Evolutionary conservation across 1,139 yeast species (phyloP), one percentile per base, ranked within the genome.

Genomic region (Sugiyamaella xylanicola): DNA sequence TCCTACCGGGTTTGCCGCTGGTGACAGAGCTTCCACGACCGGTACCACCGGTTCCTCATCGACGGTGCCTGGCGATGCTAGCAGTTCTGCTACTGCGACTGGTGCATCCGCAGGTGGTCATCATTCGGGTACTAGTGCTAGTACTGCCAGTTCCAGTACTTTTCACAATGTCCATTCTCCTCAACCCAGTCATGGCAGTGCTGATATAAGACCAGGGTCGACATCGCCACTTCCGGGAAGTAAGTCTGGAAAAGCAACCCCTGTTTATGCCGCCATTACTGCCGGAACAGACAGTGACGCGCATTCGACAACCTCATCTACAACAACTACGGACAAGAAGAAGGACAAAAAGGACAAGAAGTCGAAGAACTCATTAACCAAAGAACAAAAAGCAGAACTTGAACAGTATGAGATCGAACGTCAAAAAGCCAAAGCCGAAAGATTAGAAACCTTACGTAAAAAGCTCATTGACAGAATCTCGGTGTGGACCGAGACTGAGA

Each of bases 331-430:
- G 2, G 48, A 27, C 16, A 64, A 61, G 15, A 72, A 69, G 43
- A 72, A 58, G 27, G 60, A 62, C 52, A 56, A 59, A 45, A 59
- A 64, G 53, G 54, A 60, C 50, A 63, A 73, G 61, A 63, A 65
- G 59, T 66, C 68, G 41, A 61, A 55, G 66, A 69, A 61, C 62
- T 72, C 58, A 72, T 62, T 70, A 29, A 62, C 69, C 48, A 79
- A 77, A 56, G 72, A 74, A 56, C 78, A 79, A 65, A 78, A 82
- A 62, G 85, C 81, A 56, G 89, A 89, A 67, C 72, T 87, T 60
- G 92, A 86, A 56, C 83, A 86, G 68, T 82, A 83, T 57, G 97
- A 91, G 65, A 87, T 86, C 65, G 96, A 91, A 70, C 84, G 91
- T 60, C 76, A 83, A 57, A 68, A 76, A 60, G 87, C 85, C 66